A percentile compares a stretch with the other conserved stretches of the same genome.
phyloP scores from a whole-genome alignment of 108 stramenopile species.

The Schizochytrium sp. region DNA sequence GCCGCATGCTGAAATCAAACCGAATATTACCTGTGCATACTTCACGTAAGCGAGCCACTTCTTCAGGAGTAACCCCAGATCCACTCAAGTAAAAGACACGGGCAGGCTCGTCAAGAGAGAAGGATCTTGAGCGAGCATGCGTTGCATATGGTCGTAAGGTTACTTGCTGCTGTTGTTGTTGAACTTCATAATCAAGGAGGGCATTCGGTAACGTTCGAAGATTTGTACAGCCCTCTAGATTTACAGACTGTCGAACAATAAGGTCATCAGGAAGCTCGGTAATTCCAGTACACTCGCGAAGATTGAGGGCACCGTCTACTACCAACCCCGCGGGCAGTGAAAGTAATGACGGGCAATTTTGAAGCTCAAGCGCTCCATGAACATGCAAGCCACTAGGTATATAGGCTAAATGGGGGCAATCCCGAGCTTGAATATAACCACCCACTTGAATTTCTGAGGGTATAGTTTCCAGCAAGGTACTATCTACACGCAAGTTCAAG shows the following conservation, averaged over 20 bases:
- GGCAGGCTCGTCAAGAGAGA: not conserved
- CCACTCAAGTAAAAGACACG: not conserved
- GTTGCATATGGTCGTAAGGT: not conserved
- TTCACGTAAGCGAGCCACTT: constrained; percentile 3
- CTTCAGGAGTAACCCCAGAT: not conserved
- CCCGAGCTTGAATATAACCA: not conserved
- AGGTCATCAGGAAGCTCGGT: constrained; percentile 3
- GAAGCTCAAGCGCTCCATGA: not conserved
- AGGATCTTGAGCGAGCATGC: not conserved
- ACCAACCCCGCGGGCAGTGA: not conserved
- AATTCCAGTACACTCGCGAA: constrained; percentile 11
- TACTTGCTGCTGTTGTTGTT: not conserved
- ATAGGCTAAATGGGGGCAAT: not conserved
- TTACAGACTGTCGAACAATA: not conserved
- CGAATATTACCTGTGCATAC: not conserved
- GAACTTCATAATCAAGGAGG: not conserved
- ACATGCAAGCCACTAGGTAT: constrained; percentile 22
- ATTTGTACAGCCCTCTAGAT: not conserved
- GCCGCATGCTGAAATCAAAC: not conserved
- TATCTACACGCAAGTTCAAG: not conserved
- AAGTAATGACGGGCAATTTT: not conserved
- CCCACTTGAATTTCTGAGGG: not conserved
- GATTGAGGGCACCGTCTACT: constrained; percentile 13
- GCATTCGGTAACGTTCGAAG: not conserved
- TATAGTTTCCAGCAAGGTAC: not conserved